Conservation (phyloP, 306 rosid genomes). For the Quercus aquifolioides region DNA sequence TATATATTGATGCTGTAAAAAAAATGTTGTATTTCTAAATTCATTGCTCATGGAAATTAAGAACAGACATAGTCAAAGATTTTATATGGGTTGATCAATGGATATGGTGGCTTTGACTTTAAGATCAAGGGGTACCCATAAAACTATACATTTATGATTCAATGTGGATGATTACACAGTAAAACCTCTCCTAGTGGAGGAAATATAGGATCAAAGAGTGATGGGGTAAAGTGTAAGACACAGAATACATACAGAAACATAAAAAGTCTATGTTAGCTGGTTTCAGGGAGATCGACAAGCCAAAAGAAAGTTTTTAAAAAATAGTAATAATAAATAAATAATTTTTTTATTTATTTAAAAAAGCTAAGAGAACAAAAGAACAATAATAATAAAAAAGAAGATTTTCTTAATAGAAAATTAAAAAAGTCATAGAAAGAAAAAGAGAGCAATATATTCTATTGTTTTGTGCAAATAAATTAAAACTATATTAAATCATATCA, state of each 20-base stretch:
- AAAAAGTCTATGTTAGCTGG: conserved; percentile 4
- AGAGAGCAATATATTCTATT: not conserved
- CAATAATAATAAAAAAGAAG: not conserved
- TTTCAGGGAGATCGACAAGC: conserved; percentile 27
- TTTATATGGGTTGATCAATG: not conserved
- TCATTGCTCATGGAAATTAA: too few species aligned
- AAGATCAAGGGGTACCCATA: not conserved
- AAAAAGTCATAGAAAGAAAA: not conserved
- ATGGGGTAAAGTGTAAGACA: not conserved
- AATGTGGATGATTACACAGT: not conserved
- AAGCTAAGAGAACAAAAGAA: not conserved
- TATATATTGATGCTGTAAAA: too few species aligned
- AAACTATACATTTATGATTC: not conserved
- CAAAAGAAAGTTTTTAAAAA: conserved; percentile 2
- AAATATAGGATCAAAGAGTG: conserved; percentile 6
- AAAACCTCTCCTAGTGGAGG: conserved; percentile 11
- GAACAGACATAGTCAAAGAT: too few species aligned
- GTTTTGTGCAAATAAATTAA: not conserved
- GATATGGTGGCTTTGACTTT: too few species aligned
- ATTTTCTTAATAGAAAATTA: not conserved
- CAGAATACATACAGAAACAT: conserved; percentile 1
- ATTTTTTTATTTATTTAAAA: not conserved
- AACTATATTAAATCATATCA: not conserved
- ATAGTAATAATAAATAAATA: not conserved
- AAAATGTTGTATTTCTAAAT: too few species aligned